Conservation (phyloP, 2,329 filamentous ascomycete species). For the Zopfia rhizophila region DNA sequence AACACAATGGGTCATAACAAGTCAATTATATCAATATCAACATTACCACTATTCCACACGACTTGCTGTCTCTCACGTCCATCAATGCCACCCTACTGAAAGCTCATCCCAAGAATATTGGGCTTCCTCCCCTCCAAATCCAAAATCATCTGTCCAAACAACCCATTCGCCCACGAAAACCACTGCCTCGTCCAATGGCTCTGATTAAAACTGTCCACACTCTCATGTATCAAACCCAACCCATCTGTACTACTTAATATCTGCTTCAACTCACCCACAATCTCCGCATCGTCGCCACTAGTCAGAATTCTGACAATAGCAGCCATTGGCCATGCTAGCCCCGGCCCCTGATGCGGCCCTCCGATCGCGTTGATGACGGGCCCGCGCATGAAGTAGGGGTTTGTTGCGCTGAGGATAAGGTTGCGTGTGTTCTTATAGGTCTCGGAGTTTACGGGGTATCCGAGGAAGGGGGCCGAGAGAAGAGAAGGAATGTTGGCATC, state of each 20-base stretch:
- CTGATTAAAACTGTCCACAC: slow-evolving; percentile 60
- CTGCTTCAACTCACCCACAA: slow-evolving; percentile 55
- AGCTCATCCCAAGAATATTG: slow-evolving; percentile 54
- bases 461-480: slow-evolving; percentile 71
- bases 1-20: slow-evolving; percentile 6
- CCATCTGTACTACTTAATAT: slow-evolving; percentile 60
- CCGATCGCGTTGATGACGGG: slow-evolving; percentile 61
- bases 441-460: slow-evolving; percentile 60
- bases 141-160: slow-evolving; percentile 63
- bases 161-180: slow-evolving; percentile 64
- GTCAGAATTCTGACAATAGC: slow-evolving; percentile 62
- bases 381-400: slow-evolving; percentile 63
- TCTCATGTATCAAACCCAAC: slow-evolving; percentile 63
- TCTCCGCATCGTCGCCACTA: slow-evolving; percentile 59
- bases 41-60: slow-evolving; percentile 1
- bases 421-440: slow-evolving; percentile 59
- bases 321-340: slow-evolving; percentile 63
- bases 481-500: slow-evolving; percentile 77
- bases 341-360: slow-evolving; percentile 60
- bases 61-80: too few relatives aligned
- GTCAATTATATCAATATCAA: background rate
- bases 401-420: slow-evolving; percentile 56
- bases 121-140: slow-evolving; percentile 58
- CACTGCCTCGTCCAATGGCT: slow-evolving; percentile 61
- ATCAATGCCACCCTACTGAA: slow-evolving; percentile 50